Conservation (phyloP, 768 basidiomycete genomes). For the Termitomyces sp. region DNA sequence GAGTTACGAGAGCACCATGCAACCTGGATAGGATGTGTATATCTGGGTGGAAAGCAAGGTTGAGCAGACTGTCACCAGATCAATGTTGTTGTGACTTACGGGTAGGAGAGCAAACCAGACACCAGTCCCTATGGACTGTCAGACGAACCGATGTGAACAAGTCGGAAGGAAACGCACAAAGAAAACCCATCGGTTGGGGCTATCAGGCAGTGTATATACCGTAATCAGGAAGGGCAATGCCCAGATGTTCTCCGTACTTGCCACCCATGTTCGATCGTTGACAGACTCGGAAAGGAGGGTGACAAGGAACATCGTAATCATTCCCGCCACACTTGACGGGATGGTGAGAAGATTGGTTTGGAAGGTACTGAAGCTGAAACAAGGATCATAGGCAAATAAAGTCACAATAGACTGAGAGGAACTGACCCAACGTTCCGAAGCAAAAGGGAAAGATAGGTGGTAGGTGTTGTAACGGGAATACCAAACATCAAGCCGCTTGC, state of each 20-base stretch:
- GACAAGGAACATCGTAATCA: conserved; percentile 50
- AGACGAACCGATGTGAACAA: neutral
- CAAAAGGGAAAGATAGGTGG: conserved; percentile 57
- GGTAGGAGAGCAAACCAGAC: conserved; percentile 44
- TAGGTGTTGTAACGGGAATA: conserved; percentile 47
- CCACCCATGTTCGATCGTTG: conserved; percentile 51
- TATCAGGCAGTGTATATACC: conserved; percentile 45
- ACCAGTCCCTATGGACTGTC: conserved; percentile 33
- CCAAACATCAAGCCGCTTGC: conserved; percentile 54
- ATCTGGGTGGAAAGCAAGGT: conserved; percentile 21
- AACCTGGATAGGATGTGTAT: conserved; percentile 53
- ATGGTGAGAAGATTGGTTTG: conserved; percentile 60
- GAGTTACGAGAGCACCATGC: conserved; percentile 62
- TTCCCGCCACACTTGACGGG: conserved; percentile 49
- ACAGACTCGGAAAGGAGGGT: conserved; percentile 51
- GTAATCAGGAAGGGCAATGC: conserved; percentile 60
- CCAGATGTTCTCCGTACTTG: conserved; percentile 60
- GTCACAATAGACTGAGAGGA: neutral
- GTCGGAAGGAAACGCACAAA: conserved; percentile 37
- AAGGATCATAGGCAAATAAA: neutral
- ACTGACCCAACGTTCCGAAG: conserved; percentile 51
- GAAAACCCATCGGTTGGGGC: conserved; percentile 52
- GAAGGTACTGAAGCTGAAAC: conserved; percentile 54
- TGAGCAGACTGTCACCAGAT: too few relatives aligned
- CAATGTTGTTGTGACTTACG: conserved; percentile 24